A percentile compares a stretch with the other conserved stretches of the same genome.
Evolutionary conservation across 1,284 basidiomycete genomes (phyloP).

Genomic region (Coniferiporia weirii): DNA sequence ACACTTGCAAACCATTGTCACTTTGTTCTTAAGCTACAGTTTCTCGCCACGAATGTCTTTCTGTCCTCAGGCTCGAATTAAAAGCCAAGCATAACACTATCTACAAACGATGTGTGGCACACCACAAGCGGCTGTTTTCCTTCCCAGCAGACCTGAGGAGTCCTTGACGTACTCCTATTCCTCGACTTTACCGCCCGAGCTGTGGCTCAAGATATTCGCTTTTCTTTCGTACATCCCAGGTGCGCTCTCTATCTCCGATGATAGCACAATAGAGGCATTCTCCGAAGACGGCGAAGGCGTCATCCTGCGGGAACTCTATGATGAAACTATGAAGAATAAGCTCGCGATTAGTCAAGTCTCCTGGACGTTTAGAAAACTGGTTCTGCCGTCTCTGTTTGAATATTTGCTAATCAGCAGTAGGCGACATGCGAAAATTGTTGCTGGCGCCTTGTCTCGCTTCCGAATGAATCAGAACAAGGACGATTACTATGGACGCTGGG

Average conservation of each 20-base stretch:
- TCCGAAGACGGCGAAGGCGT: constrained; percentile 30
- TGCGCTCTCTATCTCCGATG: constrained; percentile 24
- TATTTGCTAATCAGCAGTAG: constrained; percentile 31
- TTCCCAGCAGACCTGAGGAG: background rate
- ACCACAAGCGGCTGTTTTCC: background rate
- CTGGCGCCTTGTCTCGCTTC: constrained; percentile 19
- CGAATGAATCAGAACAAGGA: background rate
- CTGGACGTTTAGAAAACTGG: constrained; percentile 27
- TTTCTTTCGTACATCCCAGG: constrained; percentile 30
- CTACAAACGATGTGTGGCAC: background rate
- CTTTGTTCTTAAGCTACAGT: no score
- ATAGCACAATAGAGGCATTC: constrained; percentile 27
- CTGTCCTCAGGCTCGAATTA: no score
- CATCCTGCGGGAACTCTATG: constrained; percentile 25
- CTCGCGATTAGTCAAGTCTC: constrained; percentile 28
- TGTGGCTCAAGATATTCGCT: constrained; percentile 31
- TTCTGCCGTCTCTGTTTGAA: constrained; percentile 26
- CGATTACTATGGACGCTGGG: constrained; percentile 8
- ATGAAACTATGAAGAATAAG: constrained; percentile 27
- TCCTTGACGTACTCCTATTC: background rate
- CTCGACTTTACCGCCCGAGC: constrained; percentile 26
- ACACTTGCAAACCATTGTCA: no score
- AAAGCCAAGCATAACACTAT: no score
- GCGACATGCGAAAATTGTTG: constrained; percentile 25
- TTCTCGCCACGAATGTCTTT: no score